Evolutionary conservation across 2,329 filamentous ascomycete species (phyloP), one percentile per base, ranked within the genome.

Genomic region (Gyromitra esculenta): DNA sequence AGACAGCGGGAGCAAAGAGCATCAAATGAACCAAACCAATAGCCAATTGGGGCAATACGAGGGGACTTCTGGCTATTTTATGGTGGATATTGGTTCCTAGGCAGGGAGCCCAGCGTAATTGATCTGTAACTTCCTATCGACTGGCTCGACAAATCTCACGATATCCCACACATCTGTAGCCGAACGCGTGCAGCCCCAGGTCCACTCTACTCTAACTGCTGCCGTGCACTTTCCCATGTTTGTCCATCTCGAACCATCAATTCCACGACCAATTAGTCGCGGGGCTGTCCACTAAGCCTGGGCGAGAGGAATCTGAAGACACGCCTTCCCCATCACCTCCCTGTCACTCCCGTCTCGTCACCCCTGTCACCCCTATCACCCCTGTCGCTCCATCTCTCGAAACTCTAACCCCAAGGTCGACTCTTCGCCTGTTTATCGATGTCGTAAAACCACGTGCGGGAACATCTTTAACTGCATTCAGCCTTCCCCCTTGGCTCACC

Each of bases 391-490:
- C 11, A 45, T 31, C 59, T 31, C n/a, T 7, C 13, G 1, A 66
- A 73, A 73, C 69, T 73, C 69, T 73, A 73, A 73, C 69, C 70
- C 62, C 62, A 73, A 72, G 48, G 15, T 21, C 13, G 65, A 69
- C 54, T 64, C 15, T 54, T 59, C 48, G 25, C 50, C 41, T 71
- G 64, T 48, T 7, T 18, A 65, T 70, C 52, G 41, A 70, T 74
- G 65, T 64, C 65, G 72, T 65, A 70, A 75, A 60, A 56, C 72
- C 72, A 75, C 72, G 66, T 75, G 59, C 66, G 43, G 31, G 66
- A 70, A 69, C 57, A 21, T 70, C 31, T n/a, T 56, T 64, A 71
- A 43, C 72, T 45, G 35, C 18, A 64, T 71, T 48, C 39, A 43
- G 59, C 39, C 18, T 35, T 39, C 25, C 41, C n/a, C 45, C 56